Base-by-base conservation (phyloP, 352 stramenopile species). In the Thalassiosira hispida region DNA sequence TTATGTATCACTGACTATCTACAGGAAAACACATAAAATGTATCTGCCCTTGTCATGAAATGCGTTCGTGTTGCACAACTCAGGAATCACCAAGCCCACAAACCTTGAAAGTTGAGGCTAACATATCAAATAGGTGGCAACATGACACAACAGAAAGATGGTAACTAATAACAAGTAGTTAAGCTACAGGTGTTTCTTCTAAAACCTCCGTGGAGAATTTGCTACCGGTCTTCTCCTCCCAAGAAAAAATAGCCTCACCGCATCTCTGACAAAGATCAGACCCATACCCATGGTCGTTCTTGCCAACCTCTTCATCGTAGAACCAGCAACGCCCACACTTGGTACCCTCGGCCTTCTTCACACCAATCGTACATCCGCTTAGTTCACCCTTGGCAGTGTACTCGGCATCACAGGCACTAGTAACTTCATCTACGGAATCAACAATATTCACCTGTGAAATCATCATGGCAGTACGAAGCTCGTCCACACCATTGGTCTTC, bases 391-490 rank as follows among this genome's bases (percentile, higher is more conserved):
- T 81, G 0, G 76, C 81, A 71, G 88, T 81, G 56, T 91, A 88
- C n/a, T 80, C 67, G 38, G 83, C 76, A 46, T 89, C 79, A 56
- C 85, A 92, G 31, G 74, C 40, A 18, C 49, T 55, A 5, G 29
- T 55, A 14, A 94, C 68, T 6, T 75, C 62, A 33, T 87, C 78
- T 11, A 61, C 46, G 18, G 68, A 84, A 38, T 91, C 81, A 6
- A 93, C 85, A 52, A 94, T 63, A 52, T 87, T 79, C 20, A 94
- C 81, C 74, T 93, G 87, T 9, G 87, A 93, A 38, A 94, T 77
- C 87, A 94, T 92, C 14, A 94, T 95, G 78, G 65, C 96, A 81
- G 85, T 93, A 73, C 86, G 71, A 18, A 93, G 74, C 27, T 93
- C 88, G 71, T 93, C 88, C 1, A 93, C 90, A 29, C 89, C 87